Base-by-base conservation (phyloP, 257 asterid species). In the Salvia rosmarinus region DNA sequence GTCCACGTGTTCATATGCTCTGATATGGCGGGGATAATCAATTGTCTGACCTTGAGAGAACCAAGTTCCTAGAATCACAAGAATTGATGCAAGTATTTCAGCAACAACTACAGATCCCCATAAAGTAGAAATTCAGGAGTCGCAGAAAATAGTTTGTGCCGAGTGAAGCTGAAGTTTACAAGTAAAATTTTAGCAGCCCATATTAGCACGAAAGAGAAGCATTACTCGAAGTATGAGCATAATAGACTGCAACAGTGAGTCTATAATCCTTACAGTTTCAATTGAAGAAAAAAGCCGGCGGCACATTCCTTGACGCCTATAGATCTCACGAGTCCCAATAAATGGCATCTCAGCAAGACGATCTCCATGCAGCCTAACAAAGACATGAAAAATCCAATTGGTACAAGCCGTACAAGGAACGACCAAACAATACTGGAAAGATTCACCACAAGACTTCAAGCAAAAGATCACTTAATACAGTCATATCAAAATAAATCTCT, bases 301-400 rank as follows among this genome's bases (percentile, higher is more conserved):
- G 82, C 99, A 91, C 98, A 91, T 91, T 79, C 99, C 99, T 77
- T 95, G 99, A 67, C 95, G 97, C 82, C 99, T 87, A 81, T 91
- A 91, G 69, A 85, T 85, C 67, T 80, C 82, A 56, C 99, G 96
- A 30, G 98, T 91, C 60, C 91, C 99, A 47, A 95, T 89, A 78
- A 91, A 95, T 65, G 99, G 99, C 98, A 95, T 95, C 89, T 95
- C 99, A 67, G 97, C 99, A 66, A 95, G 89, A 77, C 81, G 84
- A 37, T 84, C 86, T 47, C 98, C 99, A 77, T 85, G 98, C 65
- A 93, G 82, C 88, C 98, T 91, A 81, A 28, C 21, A 66, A 64
- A 51, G 49, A 59, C 58, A 69, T 13, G 44, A 61, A 35, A 79
- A 68, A 62, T 61, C 49, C 19, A 59, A 74, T 50, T 43, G 10